These are phyloP conservation scores for Malus fusca DNA, from an alignment of 306 rosid species.

Conservation along the genomic window DNA sequence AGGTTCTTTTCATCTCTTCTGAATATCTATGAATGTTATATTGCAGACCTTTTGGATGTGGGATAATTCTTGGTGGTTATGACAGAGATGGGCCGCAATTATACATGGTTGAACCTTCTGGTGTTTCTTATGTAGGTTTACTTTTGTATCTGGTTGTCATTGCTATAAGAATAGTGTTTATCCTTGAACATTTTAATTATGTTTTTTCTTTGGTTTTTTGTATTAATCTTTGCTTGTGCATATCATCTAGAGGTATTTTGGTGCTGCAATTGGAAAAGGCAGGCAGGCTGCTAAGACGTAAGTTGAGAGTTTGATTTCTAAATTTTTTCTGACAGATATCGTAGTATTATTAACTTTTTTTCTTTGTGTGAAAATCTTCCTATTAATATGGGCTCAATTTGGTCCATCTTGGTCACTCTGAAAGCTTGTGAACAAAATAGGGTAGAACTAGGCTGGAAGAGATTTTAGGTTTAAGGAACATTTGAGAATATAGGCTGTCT, in stretches of 20 bases:
- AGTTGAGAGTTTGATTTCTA: constrained; percentile 16
- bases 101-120: constrained; percentile 97
- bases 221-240: constrained; percentile 21
- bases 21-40: constrained; percentile 3
- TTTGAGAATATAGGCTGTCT: neutral
- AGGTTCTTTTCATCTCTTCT: constrained; percentile 15
- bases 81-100: constrained; percentile 98
- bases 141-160: neutral
- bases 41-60: constrained; percentile 97
- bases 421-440: neutral
- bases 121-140: constrained; percentile 76
- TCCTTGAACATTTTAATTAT: neutral
- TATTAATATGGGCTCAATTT: neutral
- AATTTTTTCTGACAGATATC: neutral
- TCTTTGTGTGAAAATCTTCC: neutral
- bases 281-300: constrained; percentile 99
- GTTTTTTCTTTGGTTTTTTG: neutral
- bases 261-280: constrained; percentile 98
- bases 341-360: neutral
- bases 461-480: neutral
- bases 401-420: neutral
- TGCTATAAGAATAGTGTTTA: neutral
- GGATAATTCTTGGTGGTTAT: constrained; percentile 92
- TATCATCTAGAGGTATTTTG: constrained; percentile 74
- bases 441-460: neutral